Evolutionary conservation across 768 basidiomycete genomes (phyloP), one percentile per base, ranked within the genome.

Genomic region (Tephrocybe sp.): DNA sequence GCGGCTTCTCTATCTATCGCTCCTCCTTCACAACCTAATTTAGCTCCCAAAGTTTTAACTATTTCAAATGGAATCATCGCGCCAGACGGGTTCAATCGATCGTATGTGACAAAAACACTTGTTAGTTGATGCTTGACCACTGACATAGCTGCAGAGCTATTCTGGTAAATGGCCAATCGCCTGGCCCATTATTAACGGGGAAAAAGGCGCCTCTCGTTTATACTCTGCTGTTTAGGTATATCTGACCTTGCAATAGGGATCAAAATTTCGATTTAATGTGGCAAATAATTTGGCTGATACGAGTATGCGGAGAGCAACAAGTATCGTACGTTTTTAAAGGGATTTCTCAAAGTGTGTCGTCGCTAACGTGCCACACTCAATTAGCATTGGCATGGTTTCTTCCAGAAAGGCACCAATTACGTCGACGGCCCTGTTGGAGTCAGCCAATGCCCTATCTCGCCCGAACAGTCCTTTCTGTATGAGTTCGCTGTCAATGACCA

Each of bases 251-350:
- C 23, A 32, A 20, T 30, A 75, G 71, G 74, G 75, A 15, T 62
- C 69, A 39, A 64, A 56, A 21, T 70, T 79, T 56, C 57, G 64
- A n/a, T 62, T 79, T 45, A 74, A 76, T 51, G 73, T 78, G 15
- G 59, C 59, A 38, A 71, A 79, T 52, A 28, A 64, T 9, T 60
- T 79, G 44, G 65, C 60, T 4, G 71, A 78, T 42, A 53, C 56
- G 6, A 65, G 69, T 14, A 73, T 73, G 71, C 55, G 72, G 33
- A 65, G 62, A n/a, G 68, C 64, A 20, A 77, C 74, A 5, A 73
- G 73, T 8, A 63, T 77, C 44, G 75, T 75, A 62, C 39, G 70
- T 40, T n/a, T 24, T 18, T 18, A 20, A 32, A 33, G 1, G 23
- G 12, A 33, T n/a, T n/a, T 50, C 46, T 5, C 20, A 11, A 9